Base-by-base conservation (phyloP, 257 asterid genomes). In the Jasminum sambac region DNA sequence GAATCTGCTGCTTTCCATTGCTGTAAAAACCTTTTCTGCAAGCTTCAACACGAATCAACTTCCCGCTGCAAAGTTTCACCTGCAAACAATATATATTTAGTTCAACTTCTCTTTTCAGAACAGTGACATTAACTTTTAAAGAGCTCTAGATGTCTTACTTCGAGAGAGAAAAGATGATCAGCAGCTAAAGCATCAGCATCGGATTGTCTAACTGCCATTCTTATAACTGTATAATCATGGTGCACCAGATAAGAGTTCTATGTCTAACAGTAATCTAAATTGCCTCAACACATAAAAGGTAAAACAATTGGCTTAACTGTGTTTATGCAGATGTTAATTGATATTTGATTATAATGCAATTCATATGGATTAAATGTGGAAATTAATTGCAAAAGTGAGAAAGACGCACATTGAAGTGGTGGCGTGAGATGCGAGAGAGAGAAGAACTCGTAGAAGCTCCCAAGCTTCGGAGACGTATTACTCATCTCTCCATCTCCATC, bases 341-440 rank as follows among this genome's bases (percentile, higher is more conserved):
- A 16, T 16, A 44, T 4, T 44, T 44, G n/a, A 16, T 16, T 19
- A 5, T 44, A 8, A 16, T 4, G 25, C 60, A 50, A 50, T 50
- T 50, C 55, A 50, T n/a, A 14, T 50, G 24, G 11, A 4, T 50
- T 24, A 58, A 59, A 57, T 9, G 25, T 5, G 36, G 38, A 40
- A 42, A 64, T 9, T 23, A 58, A 71, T 11, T 2, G 76, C 66
- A 39, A 67, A 63, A 41, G 69, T 43, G 25, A n/a, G 69, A 16
- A 66, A 44, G 64, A 63, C 79, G 72, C 85, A 94, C 99, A 87
- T 72, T 94, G 99, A 72, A 94, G 80, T 67, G 99, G 99, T 65
- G 99, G 96, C 66, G 91, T 88, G 83, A 91, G 96, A 84, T 94
- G 96, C 55, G 96, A 89, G 48, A 94, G 96, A n/a, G 99, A 94